Conservation (phyloP, 2,329 filamentous ascomycete species). For the Magnaporthiopsis incrustans region DNA sequence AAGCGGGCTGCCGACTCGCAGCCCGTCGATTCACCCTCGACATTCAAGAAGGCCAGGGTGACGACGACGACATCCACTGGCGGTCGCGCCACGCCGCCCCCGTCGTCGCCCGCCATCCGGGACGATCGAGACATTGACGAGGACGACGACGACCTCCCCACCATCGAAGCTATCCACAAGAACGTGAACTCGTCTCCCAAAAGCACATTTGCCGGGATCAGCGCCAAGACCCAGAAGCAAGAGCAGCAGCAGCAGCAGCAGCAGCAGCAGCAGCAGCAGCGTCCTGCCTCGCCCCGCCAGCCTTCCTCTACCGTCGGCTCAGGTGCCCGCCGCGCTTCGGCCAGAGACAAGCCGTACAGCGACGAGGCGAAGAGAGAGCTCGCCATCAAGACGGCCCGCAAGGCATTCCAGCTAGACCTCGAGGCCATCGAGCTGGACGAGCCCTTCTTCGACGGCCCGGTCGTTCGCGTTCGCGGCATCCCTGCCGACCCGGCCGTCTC, state of each 20-base stretch:
- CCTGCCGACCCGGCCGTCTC: not conserved
- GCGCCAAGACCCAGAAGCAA: not conserved
- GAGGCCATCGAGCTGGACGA: not conserved
- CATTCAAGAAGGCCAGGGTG: not conserved
- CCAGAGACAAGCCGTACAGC: no score
- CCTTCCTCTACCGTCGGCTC: no score
- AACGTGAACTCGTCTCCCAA: not conserved
- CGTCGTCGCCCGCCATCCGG: not conserved
- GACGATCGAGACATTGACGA: not conserved
- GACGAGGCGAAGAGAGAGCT: no score
- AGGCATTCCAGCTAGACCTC: not conserved
- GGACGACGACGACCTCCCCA: not conserved
- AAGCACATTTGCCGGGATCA: no score
- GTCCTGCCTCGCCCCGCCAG: no score
- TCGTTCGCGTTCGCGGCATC: not conserved
- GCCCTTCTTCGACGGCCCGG: not conserved
- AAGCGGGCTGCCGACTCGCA: not conserved
- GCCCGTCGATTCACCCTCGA: not conserved
- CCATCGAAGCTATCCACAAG: not conserved
- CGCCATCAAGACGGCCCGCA: no score
- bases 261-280: no score
- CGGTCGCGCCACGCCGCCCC: not conserved
- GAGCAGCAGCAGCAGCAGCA: no score
- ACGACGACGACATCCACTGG: no score
- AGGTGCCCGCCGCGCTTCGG: no score